phyloP scores from a whole-genome alignment of 169 alveolate genomes.

The Plasmodium gonderi region DNA sequence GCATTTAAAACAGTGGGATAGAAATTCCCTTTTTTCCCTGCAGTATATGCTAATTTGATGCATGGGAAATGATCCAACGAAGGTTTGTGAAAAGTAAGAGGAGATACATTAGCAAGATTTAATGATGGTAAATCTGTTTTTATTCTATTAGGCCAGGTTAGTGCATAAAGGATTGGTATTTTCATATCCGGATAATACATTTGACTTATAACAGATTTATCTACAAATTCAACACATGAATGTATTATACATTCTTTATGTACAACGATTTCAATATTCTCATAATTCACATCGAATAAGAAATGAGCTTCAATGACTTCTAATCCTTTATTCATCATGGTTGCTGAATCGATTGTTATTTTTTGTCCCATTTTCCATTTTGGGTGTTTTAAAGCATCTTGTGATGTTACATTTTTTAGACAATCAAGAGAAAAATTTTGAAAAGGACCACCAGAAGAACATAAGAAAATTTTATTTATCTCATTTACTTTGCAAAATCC shows the following conservation, averaged over 20 bases:
- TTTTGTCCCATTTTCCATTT: slow-evolving; percentile 91
- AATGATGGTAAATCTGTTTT: slow-evolving; percentile 60
- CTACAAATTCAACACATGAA: slow-evolving; percentile 87
- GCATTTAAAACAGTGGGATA: slow-evolving; percentile 89
- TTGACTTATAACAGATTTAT: slow-evolving; percentile 87
- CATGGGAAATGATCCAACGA: slow-evolving; percentile 85
- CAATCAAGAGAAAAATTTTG: slow-evolving; percentile 62
- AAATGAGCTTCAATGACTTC: slow-evolving; percentile 90
- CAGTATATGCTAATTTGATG: slow-evolving; percentile 85
- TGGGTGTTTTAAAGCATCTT: slow-evolving; percentile 84
- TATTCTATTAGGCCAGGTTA: slow-evolving; percentile 84
- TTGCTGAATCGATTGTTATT: slow-evolving; percentile 90
- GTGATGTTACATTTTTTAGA: slow-evolving; percentile 71
- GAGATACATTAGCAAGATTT: slow-evolving; percentile 62
- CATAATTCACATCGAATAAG: slow-evolving; percentile 85
- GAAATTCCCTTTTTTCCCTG: slow-evolving; percentile 86
- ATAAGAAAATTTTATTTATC: slow-evolving; percentile 76
- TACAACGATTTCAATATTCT: slow-evolving; percentile 79
- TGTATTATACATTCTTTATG: slow-evolving; percentile 90
- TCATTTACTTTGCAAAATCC: slow-evolving; percentile 51
- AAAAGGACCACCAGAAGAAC: slow-evolving; percentile 87
- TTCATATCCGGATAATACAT: slow-evolving; percentile 89
- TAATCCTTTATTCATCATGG: slow-evolving; percentile 91
- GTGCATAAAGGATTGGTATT: slow-evolving; percentile 84
- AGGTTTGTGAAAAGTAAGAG: slow-evolving; percentile 81